A percentile compares a stretch with the other conserved stretches of the same genome.
Conservation (phyloP, 164 flowering plant genomes). For the Paratinospora sagittata region DNA sequence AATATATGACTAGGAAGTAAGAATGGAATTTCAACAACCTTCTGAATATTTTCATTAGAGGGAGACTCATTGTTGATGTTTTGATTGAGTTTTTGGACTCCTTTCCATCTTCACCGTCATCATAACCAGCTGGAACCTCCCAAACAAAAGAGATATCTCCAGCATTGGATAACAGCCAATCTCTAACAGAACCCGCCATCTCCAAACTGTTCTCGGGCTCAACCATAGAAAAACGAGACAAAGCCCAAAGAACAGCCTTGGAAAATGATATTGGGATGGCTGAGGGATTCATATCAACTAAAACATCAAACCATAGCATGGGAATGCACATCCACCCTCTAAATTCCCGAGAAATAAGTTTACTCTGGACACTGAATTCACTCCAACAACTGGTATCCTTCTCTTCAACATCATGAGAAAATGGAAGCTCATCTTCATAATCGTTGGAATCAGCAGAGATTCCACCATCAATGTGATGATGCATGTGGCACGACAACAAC, state of each 20-base stretch:
- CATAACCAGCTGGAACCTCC: conserved; percentile 79
- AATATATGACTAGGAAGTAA: background rate
- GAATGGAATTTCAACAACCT: conserved; percentile 38
- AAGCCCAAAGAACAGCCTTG: conserved; percentile 84
- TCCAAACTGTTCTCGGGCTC: conserved; percentile 55
- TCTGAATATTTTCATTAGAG: conserved; percentile 60
- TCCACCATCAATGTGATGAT: conserved; percentile 16
- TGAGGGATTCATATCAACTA: conserved; percentile 57
- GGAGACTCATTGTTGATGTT: conserved; percentile 46
- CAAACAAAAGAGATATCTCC: conserved; percentile 57
- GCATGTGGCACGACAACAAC: conserved; percentile 24
- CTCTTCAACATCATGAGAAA: conserved; percentile 42
- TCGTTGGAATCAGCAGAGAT: conserved; percentile 29
- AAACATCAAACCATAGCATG: conserved; percentile 77
- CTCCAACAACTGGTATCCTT: conserved; percentile 60
- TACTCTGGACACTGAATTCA: conserved; percentile 52
- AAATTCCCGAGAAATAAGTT: conserved; percentile 44
- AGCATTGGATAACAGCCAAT: conserved; percentile 58
- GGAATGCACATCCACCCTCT: conserved; percentile 90
- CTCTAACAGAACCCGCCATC: conserved; percentile 37
- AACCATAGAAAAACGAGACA: conserved; percentile 68
- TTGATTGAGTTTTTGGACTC: conserved; percentile 59
- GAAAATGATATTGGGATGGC: conserved; percentile 67
- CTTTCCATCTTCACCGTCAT: conserved; percentile 78
- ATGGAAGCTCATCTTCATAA: conserved; percentile 40